Conservation (phyloP, 2,329 filamentous ascomycete species). For the Neocatenulostroma microsporum region DNA sequence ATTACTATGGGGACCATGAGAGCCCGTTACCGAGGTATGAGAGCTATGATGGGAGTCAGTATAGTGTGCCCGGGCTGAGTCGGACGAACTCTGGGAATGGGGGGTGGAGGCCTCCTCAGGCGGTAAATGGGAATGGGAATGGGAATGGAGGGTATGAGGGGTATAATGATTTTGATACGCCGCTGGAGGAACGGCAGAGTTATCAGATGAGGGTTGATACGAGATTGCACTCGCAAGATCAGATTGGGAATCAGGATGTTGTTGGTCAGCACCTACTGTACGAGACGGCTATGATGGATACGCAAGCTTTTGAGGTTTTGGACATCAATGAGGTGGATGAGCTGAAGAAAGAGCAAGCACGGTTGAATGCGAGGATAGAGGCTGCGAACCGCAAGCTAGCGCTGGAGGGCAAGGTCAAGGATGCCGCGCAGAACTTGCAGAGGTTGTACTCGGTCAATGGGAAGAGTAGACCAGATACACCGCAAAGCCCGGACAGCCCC, state of each 20-base stretch:
- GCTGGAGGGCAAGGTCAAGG: constrained; percentile 87
- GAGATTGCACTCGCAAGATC: constrained; percentile 19
- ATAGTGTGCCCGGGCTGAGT: constrained; percentile 11
- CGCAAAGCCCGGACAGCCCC: constrained; percentile 40
- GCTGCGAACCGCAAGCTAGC: constrained; percentile 73
- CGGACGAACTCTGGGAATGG: constrained; percentile 3
- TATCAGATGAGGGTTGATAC: constrained; percentile 25
- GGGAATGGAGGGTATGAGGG: constrained; percentile 7
- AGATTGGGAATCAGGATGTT: constrained; percentile 47
- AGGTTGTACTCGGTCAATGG: constrained; percentile 62
- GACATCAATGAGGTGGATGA: constrained; percentile 87
- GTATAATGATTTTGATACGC: constrained; percentile 19
- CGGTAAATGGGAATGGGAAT: background rate
- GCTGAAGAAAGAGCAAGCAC: constrained; percentile 76
- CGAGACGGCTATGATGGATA: constrained; percentile 87
- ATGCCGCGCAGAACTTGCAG: constrained; percentile 81
- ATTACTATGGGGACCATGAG: constrained; percentile 15
- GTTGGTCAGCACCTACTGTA: constrained; percentile 85
- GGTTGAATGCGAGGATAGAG: constrained; percentile 68
- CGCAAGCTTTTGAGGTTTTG: constrained; percentile 73
- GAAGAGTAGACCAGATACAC: constrained; percentile 37
- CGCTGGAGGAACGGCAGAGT: constrained; percentile 17
- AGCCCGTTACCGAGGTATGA: constrained; percentile 18
- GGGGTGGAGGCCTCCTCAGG: background rate
- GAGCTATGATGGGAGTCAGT: constrained; percentile 24